phyloP scores from a whole-genome alignment of 257 asterid genomes.

The Solanum paucissectum region DNA sequence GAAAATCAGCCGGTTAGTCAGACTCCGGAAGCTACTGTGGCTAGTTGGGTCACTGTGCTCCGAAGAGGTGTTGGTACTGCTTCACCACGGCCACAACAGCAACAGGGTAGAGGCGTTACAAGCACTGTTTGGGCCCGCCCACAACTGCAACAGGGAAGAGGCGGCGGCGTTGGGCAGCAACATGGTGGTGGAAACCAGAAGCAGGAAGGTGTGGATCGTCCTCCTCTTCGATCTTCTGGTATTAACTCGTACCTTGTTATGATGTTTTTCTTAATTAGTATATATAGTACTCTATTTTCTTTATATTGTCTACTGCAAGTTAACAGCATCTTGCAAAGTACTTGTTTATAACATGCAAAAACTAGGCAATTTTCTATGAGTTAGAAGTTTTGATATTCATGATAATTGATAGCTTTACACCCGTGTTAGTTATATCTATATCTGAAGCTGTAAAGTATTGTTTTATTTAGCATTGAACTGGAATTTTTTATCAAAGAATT shows the following conservation, averaged over 20 bases:
- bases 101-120: neutral
- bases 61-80: neutral
- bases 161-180: neutral
- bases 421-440: neutral
- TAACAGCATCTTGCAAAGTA: neutral
- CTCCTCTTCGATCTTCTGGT: constrained; percentile 22
- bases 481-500: neutral
- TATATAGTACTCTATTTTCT: neutral
- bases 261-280: no score
- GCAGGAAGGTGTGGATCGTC: constrained; percentile 1
- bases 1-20: neutral
- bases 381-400: neutral
- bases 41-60: neutral
- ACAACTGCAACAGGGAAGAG: neutral
- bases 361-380: neutral
- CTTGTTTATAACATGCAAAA: neutral
- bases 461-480: neutral
- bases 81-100: neutral
- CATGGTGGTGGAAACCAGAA: neutral
- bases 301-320: neutral
- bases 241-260: neutral
- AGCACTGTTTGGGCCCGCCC: neutral
- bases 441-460: neutral
- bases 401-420: neutral
- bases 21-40: neutral